Conservation (phyloP, 768 basidiomycete species). For the Termitomyces sp. region DNA sequence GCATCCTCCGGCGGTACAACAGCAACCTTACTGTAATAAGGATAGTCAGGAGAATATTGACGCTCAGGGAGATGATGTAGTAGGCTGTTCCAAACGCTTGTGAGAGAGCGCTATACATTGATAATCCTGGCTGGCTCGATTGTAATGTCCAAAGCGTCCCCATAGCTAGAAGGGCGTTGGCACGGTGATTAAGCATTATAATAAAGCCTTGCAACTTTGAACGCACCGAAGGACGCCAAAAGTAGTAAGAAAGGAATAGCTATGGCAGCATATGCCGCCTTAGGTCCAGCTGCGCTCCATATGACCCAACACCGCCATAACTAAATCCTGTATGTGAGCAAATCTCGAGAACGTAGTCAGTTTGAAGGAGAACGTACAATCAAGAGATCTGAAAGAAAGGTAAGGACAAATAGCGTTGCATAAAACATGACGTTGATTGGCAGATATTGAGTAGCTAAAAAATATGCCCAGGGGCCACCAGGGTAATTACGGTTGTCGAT, state of each 20-base stretch:
- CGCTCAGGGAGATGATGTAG: constrained; percentile 4
- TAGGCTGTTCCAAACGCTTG: constrained; percentile 14
- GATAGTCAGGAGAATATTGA: constrained; percentile 28
- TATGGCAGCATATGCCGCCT: not conserved
- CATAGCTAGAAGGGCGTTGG: not conserved
- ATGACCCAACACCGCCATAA: constrained; percentile 38
- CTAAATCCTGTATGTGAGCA: constrained; percentile 13
- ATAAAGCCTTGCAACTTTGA: not conserved
- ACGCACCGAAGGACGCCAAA: constrained; percentile 21
- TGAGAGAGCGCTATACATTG: constrained; percentile 23
- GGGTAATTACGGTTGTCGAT: constrained; percentile 39
- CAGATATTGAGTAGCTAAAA: constrained; percentile 36
- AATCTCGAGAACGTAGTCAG: not conserved
- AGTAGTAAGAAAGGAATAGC: constrained; percentile 15
- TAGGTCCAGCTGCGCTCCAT: constrained; percentile 23
- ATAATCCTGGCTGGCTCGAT: constrained; percentile 24
- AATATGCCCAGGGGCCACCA: constrained; percentile 41
- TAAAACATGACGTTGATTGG: constrained; percentile 41
- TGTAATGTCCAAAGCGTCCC: constrained; percentile 8
- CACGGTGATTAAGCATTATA: not conserved
- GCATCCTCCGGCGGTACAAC: not conserved
- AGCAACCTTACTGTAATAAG: constrained; percentile 22
- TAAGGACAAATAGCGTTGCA: constrained; percentile 37
- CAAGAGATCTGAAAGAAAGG: constrained; percentile 35
- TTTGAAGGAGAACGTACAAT: constrained; percentile 21